These are phyloP conservation scores for Vitis rotundifolia DNA, from an alignment of 164 flowering plant genomes.

Conservation along the genomic window DNA sequence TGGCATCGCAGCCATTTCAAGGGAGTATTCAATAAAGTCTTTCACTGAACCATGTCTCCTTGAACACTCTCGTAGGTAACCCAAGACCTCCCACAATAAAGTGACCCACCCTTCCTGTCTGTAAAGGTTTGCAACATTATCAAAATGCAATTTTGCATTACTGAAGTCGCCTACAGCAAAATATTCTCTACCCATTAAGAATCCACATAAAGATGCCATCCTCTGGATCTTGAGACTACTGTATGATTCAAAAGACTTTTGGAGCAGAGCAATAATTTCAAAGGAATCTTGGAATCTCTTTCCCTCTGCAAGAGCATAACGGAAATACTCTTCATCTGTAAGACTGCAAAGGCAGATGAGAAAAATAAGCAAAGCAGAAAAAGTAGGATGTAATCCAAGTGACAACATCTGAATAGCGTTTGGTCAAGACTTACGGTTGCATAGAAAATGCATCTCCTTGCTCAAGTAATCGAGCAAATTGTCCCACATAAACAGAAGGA, in stretches of 20 bases:
- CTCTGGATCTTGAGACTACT: slow-evolving; percentile 54
- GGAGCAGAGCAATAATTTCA: slow-evolving; percentile 89
- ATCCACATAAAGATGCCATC: slow-evolving; percentile 70
- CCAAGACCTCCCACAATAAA: slow-evolving; percentile 88
- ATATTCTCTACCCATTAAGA: slow-evolving; percentile 79
- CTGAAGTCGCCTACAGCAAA: slow-evolving; percentile 51
- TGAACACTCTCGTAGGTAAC: slow-evolving; percentile 86
- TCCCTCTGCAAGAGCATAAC: slow-evolving; percentile 70
- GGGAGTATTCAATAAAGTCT: slow-evolving; percentile 85
- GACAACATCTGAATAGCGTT: background rate
- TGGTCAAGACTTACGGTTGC: slow-evolving; percentile 61
- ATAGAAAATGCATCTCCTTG: slow-evolving; percentile 53
- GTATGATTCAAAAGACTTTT: slow-evolving; percentile 71
- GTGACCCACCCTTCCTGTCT: slow-evolving; percentile 90
- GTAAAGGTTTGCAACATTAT: slow-evolving; percentile 56
- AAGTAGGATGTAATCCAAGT: background rate
- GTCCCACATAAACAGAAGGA: slow-evolving; percentile 85
- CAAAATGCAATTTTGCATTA: slow-evolving; percentile 72
- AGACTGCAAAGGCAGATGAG: slow-evolving; percentile 54
- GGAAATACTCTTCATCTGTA: slow-evolving; percentile 77
- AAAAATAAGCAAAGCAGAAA: background rate
- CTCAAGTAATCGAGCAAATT: slow-evolving; percentile 74
- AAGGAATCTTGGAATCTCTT: slow-evolving; percentile 84
- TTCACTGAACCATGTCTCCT: slow-evolving; percentile 50
- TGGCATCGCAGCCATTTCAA: slow-evolving; percentile 98